Base-by-base conservation (phyloP, 345 rosid genomes). In the Clarkia xantiana region DNA sequence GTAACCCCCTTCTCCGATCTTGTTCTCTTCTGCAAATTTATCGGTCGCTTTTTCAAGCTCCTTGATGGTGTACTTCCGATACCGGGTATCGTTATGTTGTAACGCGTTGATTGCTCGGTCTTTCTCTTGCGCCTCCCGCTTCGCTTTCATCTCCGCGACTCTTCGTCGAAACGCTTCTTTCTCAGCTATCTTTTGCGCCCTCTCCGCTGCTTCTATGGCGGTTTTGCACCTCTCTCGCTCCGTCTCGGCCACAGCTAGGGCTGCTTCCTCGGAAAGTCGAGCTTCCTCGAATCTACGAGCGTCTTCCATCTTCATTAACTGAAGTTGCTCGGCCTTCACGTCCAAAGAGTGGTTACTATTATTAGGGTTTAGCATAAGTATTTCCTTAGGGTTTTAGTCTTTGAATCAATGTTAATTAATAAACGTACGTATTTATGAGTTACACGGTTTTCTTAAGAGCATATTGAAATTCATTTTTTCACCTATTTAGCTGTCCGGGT, bases 1-100 rank as follows among this genome's bases (percentile, higher is more conserved):
- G 49, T 88, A 88, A 42, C 97, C 97, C 0, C 97, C 97, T 73
- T 84, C 94, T 25, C 97, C 97, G 40, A 88, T 75, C 61, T 79
- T 84, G 42, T 58, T 76, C 10, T 63, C 18, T 12, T 51, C 57
- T 11, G 79, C 39, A 42, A 84, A 88, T 1, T 45, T 62, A 0
- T 70, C 67, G 18, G 94, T 84, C 36, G 97, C 86, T 16, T 50
- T 78, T 71, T 84, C 94, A 1, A 88, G 79, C 62, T 88, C 93
- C 40, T 82, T 78, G 8, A 88, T 79, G 4, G 72, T 60, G 69
- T 84, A 88, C 65, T 59, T 88, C 66, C 94, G 70, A 55, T 84
- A 84, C 18, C 88, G 67, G 23, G 57, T 54, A 60, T 81, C 94
- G 49, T 71, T 71, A 0, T 79, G 65, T 40, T 72, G 77, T 59